phyloP scores from a whole-genome alignment of 202 grass and related monocot genomes.

The Sporobolus alterniflorus region DNA sequence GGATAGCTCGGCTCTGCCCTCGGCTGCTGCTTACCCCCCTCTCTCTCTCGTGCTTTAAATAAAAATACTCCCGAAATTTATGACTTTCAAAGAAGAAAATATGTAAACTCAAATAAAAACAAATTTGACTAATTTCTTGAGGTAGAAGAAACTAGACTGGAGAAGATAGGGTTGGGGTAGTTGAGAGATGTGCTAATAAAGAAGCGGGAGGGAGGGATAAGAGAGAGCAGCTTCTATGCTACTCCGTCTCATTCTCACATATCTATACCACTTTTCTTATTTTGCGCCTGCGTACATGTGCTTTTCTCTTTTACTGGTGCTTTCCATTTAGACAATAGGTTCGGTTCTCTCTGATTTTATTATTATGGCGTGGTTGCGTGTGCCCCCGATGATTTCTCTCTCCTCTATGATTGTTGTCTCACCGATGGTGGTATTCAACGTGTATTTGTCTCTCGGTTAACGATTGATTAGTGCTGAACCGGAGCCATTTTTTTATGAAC shows the following conservation, averaged over 20 bases:
- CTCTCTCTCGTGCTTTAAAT: slow-evolving; percentile 35
- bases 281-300: no score
- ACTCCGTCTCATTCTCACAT: slow-evolving; percentile 22
- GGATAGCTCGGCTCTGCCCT: slow-evolving; percentile 30
- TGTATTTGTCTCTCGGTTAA: slow-evolving; percentile 25
- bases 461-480: slow-evolving; percentile 9
- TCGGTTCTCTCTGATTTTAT: background rate
- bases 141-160: background rate
- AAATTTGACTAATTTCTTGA: background rate
- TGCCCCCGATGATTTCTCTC: slow-evolving; percentile 35
- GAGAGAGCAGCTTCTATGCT: slow-evolving; percentile 10
- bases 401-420: slow-evolving; percentile 52
- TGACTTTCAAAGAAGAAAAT: slow-evolving; percentile 11
- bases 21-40: slow-evolving; percentile 24
- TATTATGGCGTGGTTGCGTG: slow-evolving; percentile 17
- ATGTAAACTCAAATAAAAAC: background rate
- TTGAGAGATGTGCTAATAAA: slow-evolving; percentile 17
- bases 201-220: slow-evolving; percentile 15
- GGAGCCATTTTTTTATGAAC: background rate
- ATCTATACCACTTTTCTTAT: background rate
- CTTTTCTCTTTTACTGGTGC: background rate
- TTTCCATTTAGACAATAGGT: background rate
- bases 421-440: background rate
- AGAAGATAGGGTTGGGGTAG: background rate
- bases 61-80: slow-evolving; percentile 38